Conservation (phyloP, 257 asterid genomes). For the Vinca minor region DNA sequence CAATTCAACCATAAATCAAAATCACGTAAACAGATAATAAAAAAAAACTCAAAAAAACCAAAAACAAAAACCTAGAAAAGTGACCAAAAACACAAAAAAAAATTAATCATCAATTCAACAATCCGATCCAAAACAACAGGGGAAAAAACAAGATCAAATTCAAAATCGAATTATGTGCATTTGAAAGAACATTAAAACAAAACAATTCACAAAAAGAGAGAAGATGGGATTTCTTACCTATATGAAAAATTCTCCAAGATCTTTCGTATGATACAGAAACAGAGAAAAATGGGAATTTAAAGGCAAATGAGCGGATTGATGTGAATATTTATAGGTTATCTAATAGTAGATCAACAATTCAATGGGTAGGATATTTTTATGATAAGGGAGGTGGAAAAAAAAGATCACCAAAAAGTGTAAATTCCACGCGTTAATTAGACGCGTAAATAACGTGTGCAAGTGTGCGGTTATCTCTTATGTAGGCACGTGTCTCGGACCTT, state of each 20-base stretch:
- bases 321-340: background rate
- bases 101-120: background rate
- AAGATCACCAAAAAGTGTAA: background rate
- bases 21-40: background rate
- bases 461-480: constrained; percentile 13
- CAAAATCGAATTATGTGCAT: background rate
- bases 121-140: background rate
- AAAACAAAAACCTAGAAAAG: background rate
- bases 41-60: background rate
- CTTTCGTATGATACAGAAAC: background rate
- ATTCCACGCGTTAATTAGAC: constrained; percentile 50
- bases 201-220: background rate
- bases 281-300: background rate
- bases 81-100: background rate
- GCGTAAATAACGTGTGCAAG: constrained; percentile 49
- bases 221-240: background rate
- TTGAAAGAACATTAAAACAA: background rate
- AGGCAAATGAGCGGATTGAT: background rate
- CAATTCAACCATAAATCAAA: background rate
- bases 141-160: background rate
- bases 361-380: background rate
- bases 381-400: background rate
- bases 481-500: background rate
- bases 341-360: background rate
- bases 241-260: background rate